Evolutionary conservation across 2,329 filamentous ascomycete genomes (phyloP).

Genomic region (Lasiodiplodia citricola): DNA sequence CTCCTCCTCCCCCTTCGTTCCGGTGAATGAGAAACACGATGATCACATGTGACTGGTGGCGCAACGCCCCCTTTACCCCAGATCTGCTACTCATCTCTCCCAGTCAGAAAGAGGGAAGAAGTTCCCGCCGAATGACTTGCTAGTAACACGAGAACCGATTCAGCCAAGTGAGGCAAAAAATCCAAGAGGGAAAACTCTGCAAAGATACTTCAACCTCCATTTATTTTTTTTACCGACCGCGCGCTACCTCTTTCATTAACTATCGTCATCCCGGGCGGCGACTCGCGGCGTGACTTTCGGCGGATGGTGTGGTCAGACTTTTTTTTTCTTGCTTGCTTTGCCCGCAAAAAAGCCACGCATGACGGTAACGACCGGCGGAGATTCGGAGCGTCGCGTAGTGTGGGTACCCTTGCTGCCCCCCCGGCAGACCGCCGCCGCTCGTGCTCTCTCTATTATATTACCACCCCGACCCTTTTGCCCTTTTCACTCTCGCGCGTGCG

Average conservation of each 20-base stretch:
- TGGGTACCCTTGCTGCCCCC: not conserved
- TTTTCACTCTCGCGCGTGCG: not conserved
- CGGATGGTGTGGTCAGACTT: not conserved
- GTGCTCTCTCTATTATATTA: not conserved
- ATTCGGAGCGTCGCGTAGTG: slow-evolving; percentile 5
- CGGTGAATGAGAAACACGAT: not conserved
- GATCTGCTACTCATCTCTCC: not conserved
- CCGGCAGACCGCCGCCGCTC: not conserved
- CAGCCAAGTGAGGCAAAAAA: too few species aligned
- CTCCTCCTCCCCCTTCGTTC: not conserved
- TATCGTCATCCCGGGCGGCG: not conserved
- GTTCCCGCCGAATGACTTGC: not conserved
- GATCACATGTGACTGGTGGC: not conserved
- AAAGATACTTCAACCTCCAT: not conserved
- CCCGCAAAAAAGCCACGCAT: not conserved
- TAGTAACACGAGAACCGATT: not conserved
- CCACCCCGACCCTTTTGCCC: not conserved
- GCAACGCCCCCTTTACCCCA: not conserved
- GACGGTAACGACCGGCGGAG: slow-evolving; percentile 9
- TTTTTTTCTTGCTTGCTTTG: not conserved
- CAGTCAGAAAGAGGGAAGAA: not conserved
- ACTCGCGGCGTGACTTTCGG: slow-evolving; percentile 8
- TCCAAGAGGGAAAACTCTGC: not conserved
- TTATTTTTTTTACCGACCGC: not conserved
- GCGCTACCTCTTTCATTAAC: not conserved